Base-by-base conservation (phyloP, 2,329 filamentous ascomycete species). In the Botrytis byssoidea region DNA sequence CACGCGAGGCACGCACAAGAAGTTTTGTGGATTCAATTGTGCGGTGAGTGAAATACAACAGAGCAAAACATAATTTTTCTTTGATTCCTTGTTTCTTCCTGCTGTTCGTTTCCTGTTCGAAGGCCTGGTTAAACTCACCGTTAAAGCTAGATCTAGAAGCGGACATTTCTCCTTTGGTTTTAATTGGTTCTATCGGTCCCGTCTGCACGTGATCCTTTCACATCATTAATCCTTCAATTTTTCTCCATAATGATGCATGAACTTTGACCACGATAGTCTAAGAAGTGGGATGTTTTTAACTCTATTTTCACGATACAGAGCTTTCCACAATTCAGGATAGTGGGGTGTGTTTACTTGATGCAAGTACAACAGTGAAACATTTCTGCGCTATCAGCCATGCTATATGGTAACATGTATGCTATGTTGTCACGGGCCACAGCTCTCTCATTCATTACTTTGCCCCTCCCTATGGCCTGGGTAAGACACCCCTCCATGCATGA, bases 71-170 rank as follows among this genome's bases (percentile, higher is more conserved):
- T 68, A 57, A 59, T 35, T 72, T 68, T 51, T n/a, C 51, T 72
- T 68, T 72, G 63, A 60, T 72, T 72, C 71, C 51, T 68, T 72
- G 71, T 48, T 72, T 72, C 51, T 68, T 60, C 9, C 48, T 60
- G 37, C 20, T 40, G 12, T 67, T 42, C 61, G n/a, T 72, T 72
- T 35, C 65, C 44, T 67, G 37, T 37, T 46, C 57, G 37, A 64
- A 46, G 40, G 44, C 29, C 37, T 70, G 57, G 40, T 46, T 51
- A 46, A 32, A 37, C 57, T 71, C 44, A 63, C 40, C 12, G 40
- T 70, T 44, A 63, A 48, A 70, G 42, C 29, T 70, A 70, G 59
- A 57, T 51, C 67, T 70, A 32, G 67, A 68, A 70, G 44, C 22
- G 46, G 65, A 37, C 46, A 37, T 44, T 8, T 40, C 35, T 18